Base-by-base conservation (phyloP, 768 basidiomycete species). In the Saitozyma podzolica region DNA sequence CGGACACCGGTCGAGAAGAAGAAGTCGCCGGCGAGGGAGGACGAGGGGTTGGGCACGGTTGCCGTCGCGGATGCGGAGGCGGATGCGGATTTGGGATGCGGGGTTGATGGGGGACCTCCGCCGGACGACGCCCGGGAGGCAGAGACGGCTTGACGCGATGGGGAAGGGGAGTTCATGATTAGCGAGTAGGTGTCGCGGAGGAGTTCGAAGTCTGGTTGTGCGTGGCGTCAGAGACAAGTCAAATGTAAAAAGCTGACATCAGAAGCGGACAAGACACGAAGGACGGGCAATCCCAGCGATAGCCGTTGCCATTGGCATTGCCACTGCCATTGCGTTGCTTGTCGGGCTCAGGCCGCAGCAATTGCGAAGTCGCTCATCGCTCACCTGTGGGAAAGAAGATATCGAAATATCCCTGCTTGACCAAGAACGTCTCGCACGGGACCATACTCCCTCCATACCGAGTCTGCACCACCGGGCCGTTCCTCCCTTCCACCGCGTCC, bases 381-480 rank as follows among this genome's bases (percentile, higher is more conserved):
- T 67, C 43, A 79, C 79, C 71, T 11, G 95, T 98, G 9, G 96
- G 96, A 82, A 99, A 99, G 82, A 99, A 91, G 64, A 98, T 98
- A 78, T 99, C 96, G 79, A 99, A 99, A 81, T 88, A 94, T 8
- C 96, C 96, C 73, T 90, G 95, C 70, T 87, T 88, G 62, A 99
- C 96, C 70, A 95, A 86, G 60, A 96, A 84, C 13, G 91, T 97
- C 65, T 87, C 84, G 72, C 91, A 93, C 5, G 96, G 90, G 1
- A 98, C 88, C 73, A 90, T 93, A 52, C 85, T 84, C 63, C 89
- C 89, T 50, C 85, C 86, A 75, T 89, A 88, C 56, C 92, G 86
- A 29, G 96, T 97, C 81, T 99, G 96, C 20, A 98, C 96, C 20
- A 98, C 96, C 10, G 96, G 96, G 6, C 89, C 90, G 69, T 84